Base-by-base conservation (phyloP, 192 early-diverging fungal genomes). In the Umbelopsis sp. region DNA sequence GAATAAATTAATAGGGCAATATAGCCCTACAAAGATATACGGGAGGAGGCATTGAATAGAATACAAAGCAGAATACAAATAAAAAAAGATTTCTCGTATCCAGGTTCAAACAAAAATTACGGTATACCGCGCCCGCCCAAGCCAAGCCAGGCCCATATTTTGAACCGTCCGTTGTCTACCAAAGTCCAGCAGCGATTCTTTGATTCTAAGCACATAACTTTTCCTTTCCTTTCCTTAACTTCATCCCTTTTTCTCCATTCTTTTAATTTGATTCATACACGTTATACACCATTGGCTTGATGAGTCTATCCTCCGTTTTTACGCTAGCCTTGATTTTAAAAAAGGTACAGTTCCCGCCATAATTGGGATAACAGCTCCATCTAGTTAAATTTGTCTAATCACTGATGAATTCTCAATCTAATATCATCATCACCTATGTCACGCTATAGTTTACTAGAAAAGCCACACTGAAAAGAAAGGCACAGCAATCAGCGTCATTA, bases 201-300 rank as follows among this genome's bases (percentile, higher is more conserved):
- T 62, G 4, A 34, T 62, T 34, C 31, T 34, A 32, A 32, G 16
- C 56, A 29, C 31, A 26, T 32, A 26, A 20, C 56, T 5, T 62
- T 62, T 20, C 26, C 29, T 62, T 59, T 20, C 31, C 54, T 59
- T 62, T 53, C 52, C 38, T n/a, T 12, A 44, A 44, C 52, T 62
- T 34, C 29, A 22, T 62, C 31, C 56, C 31, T 32, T 32, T 34
- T 32, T 62, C 56, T 62, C 56, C 56, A 62, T 62, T 62, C 56
- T 29, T 62, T 62, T 62, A 62, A 29, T 62, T 26, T 62, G 26
- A 29, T 29, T 34, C 56, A 32, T n/a, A n/a, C 25, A 20, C 26
- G 32, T 62, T 12, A n/a, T 52, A 32, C 25, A 31, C 45, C 47
- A 2, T 49, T 21, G 16, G 16, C 47, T 62, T 62, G 56, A 62